Percentiles rank a stretch among this genome's conserved stretches.
phyloP scores from a whole-genome alignment of 495 filamentous ascomycete species.

The Sporormia fimetaria region DNA sequence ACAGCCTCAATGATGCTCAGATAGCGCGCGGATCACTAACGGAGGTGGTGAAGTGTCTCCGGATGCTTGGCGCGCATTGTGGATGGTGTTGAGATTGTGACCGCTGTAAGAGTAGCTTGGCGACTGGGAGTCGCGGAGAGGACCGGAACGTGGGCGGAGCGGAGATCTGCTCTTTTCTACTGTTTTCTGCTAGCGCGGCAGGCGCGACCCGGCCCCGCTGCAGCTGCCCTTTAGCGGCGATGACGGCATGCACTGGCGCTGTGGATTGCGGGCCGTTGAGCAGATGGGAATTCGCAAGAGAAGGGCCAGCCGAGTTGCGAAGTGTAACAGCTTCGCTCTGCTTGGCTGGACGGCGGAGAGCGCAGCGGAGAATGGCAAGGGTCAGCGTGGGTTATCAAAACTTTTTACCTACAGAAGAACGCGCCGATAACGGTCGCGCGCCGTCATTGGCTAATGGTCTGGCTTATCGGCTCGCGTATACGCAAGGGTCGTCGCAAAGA shows the following conservation, averaged over 20 bases:
- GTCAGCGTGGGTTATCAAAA: too few relatives aligned
- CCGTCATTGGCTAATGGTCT: slow-evolving; percentile 2
- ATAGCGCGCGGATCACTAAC: too few relatives aligned
- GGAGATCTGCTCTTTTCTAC: background rate
- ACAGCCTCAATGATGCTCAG: too few relatives aligned
- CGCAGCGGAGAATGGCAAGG: background rate
- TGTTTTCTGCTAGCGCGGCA: too few relatives aligned
- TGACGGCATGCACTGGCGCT: too few relatives aligned
- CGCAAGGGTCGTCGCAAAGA: background rate
- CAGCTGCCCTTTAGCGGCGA: too few relatives aligned
- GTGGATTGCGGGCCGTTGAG: too few relatives aligned
- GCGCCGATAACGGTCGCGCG: slow-evolving; percentile 10
- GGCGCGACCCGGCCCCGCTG: too few relatives aligned
- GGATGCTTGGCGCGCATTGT: too few relatives aligned
- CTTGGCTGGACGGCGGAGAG: slow-evolving; percentile 8
- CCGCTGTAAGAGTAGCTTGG: background rate
- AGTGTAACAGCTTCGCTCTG: slow-evolving; percentile 20
- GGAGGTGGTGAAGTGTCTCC: too few relatives aligned
- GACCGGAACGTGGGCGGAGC: background rate
- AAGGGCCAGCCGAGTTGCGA: too few relatives aligned
- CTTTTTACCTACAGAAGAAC: slow-evolving; percentile 10
- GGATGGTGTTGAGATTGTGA: background rate
- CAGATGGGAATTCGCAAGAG: too few relatives aligned
- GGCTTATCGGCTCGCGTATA: slow-evolving; percentile 10
- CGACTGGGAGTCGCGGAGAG: slow-evolving; percentile 2